A percentile compares a stretch with the other conserved stretches of the same genome.
These are phyloP conservation scores for Ophiocordyceps australis DNA, from an alignment of 2,329 filamentous ascomycete genomes.

Conservation along the genomic window DNA sequence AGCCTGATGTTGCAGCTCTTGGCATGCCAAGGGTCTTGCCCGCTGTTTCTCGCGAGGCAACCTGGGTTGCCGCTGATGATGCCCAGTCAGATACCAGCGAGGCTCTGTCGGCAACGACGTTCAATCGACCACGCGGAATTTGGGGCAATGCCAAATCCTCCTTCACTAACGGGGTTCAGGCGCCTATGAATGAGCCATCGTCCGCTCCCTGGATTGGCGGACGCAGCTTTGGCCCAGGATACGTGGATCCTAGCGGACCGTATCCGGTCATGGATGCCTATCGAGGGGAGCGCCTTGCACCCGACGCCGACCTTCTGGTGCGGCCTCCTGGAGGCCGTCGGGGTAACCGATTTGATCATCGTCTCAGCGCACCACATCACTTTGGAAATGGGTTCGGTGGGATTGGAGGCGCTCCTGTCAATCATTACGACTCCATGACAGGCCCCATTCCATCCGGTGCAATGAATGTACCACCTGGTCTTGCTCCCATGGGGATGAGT, in stretches of 20 bases:
- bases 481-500: conserved; percentile 18
- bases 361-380: conserved; percentile 17
- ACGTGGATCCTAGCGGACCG: conserved; percentile 18
- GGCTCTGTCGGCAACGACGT: conserved; percentile 27
- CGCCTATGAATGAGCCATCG: conserved; percentile 16
- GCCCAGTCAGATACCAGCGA: conserved; percentile 38
- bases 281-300: conserved; percentile 25
- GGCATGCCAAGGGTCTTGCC: conserved; percentile 6
- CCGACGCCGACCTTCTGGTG: conserved; percentile 28
- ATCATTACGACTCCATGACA: conserved; percentile 18
- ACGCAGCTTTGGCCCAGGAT: conserved; percentile 18
- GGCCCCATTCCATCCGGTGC: conserved; percentile 13
- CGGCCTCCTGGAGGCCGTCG: conserved; percentile 24
- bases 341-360: conserved; percentile 25
- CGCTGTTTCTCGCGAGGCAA: conserved; percentile 17
- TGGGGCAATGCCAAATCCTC: conserved; percentile 32
- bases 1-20: conserved; percentile 11
- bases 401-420: conserved; percentile 9
- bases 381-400: conserved; percentile 15
- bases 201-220: conserved; percentile 25
- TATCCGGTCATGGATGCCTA: conserved; percentile 20
- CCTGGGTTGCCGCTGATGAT: conserved; percentile 37
- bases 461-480: conserved; percentile 15
- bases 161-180: conserved; percentile 17
- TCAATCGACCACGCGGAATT: conserved; percentile 34